Conservation (phyloP, 2,329 filamentous ascomycete species). For the Talaromyces sp. region DNA sequence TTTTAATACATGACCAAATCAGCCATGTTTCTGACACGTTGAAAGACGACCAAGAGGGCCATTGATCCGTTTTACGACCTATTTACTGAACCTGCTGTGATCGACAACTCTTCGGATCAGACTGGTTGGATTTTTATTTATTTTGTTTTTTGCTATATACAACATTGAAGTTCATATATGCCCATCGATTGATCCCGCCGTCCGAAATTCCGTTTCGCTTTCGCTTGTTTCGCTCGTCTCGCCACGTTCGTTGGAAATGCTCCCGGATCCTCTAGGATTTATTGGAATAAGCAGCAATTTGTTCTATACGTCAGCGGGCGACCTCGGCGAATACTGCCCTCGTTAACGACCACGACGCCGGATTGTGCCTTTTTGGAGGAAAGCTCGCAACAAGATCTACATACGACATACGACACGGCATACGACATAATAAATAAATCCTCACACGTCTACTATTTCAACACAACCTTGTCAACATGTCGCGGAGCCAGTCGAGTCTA, state of each 20-base stretch:
- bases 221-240: background rate
- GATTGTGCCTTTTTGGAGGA: background rate
- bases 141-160: background rate
- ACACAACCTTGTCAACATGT: background rate
- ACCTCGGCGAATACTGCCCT: background rate
- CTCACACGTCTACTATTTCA: background rate
- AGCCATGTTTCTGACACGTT: background rate
- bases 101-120: background rate
- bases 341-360: background rate
- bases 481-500: conserved; percentile 36
- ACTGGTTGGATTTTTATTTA: background rate
- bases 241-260: background rate
- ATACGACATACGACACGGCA: too few species aligned
- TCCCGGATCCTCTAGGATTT: background rate
- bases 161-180: background rate
- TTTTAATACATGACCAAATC: background rate
- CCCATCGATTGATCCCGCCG: background rate
- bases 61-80: too few species aligned
- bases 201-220: background rate
- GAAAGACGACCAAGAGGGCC: background rate
- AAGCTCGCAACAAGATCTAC: background rate
- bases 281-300: background rate
- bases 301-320: background rate
- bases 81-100: background rate
- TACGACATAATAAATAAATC: too few species aligned